phyloP scores from a whole-genome alignment of 1,139 yeast species.

The Petasospora fabianii region DNA sequence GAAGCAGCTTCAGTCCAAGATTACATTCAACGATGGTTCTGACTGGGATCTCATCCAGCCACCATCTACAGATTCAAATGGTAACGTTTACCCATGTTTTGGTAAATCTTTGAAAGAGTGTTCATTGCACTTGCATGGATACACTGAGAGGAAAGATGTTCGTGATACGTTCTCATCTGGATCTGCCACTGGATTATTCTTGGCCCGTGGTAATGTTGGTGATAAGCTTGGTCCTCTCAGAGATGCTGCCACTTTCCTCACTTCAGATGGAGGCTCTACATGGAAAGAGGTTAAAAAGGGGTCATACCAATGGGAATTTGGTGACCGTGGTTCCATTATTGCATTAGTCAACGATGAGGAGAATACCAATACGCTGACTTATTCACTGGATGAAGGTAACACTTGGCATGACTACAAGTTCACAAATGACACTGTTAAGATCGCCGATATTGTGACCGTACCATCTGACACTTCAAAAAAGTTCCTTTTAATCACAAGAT shows the following conservation, averaged over 20 bases:
- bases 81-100: slow-evolving; percentile 52
- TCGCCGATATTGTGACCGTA: slow-evolving; percentile 80
- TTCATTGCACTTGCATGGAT: slow-evolving; percentile 85
- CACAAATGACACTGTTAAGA: slow-evolving; percentile 48
- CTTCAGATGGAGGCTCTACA: slow-evolving; percentile 83
- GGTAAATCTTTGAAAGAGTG: slow-evolving; percentile 55
- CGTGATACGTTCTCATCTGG: slow-evolving; percentile 87
- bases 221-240: slow-evolving; percentile 45
- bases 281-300: slow-evolving; percentile 83
- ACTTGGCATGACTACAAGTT: slow-evolving; percentile 72
- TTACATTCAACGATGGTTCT: slow-evolving; percentile 91
- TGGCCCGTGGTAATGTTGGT: slow-evolving; percentile 93
- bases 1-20: slow-evolving; percentile 64
- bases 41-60: slow-evolving; percentile 74
- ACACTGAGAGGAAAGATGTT: slow-evolving; percentile 77
- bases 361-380: slow-evolving; percentile 54
- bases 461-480: slow-evolving; percentile 85
- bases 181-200: slow-evolving; percentile 81
- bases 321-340: slow-evolving; percentile 88
- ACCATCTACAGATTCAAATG: slow-evolving; percentile 61
- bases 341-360: slow-evolving; percentile 61
- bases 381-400: slow-evolving; percentile 76
- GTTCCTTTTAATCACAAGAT: slow-evolving; percentile 52
- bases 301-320: slow-evolving; percentile 87
- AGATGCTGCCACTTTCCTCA: slow-evolving; percentile 66